phyloP scores from a whole-genome alignment of 768 basidiomycete species.

The Gymnopilus dilepis region DNA sequence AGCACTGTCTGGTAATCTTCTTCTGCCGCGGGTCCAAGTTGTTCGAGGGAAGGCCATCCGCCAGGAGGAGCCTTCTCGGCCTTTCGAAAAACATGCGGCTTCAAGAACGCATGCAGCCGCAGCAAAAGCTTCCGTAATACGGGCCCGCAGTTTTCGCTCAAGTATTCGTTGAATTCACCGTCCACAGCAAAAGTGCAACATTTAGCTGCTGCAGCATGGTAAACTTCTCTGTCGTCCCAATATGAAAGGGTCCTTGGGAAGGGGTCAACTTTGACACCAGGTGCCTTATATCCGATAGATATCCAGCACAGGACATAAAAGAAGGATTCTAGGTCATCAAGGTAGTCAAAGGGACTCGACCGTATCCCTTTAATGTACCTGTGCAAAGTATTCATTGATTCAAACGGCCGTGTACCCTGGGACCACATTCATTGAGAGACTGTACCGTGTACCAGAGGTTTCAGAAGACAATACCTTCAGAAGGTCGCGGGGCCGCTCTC shows the following conservation, averaged over 20 bases:
- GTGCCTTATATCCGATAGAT: not conserved
- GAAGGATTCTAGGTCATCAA: constrained; percentile 24
- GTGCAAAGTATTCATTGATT: constrained; percentile 11
- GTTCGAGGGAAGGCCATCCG: too few species aligned
- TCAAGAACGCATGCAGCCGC: not conserved
- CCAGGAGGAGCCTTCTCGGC: too few species aligned
- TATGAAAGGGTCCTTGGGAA: not conserved
- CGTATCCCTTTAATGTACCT: not conserved
- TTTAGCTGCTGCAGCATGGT: not conserved
- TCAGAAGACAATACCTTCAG: too few species aligned
- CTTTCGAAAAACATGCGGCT: too few species aligned
- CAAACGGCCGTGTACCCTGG: constrained; percentile 19
- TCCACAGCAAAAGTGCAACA: too few species aligned
- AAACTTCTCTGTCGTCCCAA: not conserved
- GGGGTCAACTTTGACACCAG: not conserved
- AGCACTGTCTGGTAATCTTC: too few species aligned
- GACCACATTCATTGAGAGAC: too few species aligned
- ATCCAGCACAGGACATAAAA: constrained; percentile 21
- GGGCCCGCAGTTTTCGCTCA: not conserved
- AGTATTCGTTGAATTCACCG: too few species aligned
- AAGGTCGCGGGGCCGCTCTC: too few species aligned
- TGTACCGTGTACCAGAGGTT: too few species aligned
- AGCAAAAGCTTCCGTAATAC: not conserved
- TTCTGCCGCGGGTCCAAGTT: too few species aligned
- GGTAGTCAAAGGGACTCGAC: not conserved